Evolutionary conservation across 1,139 yeast genomes (phyloP).

Genomic region (Yamadazyma spencermartinsiae): DNA sequence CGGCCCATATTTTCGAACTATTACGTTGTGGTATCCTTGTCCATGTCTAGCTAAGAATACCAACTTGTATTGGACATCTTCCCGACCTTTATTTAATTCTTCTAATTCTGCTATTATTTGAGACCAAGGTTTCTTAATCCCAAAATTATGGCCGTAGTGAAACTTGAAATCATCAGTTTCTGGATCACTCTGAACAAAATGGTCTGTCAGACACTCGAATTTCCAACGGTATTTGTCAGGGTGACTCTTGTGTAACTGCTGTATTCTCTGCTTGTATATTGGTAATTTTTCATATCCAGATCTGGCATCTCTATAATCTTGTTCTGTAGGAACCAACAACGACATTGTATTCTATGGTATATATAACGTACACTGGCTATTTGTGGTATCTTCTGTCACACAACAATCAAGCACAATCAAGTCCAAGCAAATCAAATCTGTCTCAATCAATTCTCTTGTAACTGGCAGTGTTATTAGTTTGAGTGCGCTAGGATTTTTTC

Average conservation of each 20-base stretch:
- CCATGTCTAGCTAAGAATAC: slow-evolving; percentile 74
- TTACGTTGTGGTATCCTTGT: slow-evolving; percentile 73
- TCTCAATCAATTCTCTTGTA: too few relatives aligned
- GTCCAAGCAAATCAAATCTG: too few relatives aligned
- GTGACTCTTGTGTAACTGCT: slow-evolving; percentile 23
- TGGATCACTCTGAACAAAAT: slow-evolving; percentile 50
- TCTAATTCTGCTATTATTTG: slow-evolving; percentile 34
- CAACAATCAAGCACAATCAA: too few relatives aligned
- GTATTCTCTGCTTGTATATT: slow-evolving; percentile 10
- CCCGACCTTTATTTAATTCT: slow-evolving; percentile 31
- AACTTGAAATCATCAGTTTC: slow-evolving; percentile 50
- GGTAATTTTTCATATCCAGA: slow-evolving; percentile 18
- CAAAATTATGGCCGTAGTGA: slow-evolving; percentile 52
- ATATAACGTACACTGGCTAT: too few relatives aligned
- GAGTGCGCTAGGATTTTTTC: too few relatives aligned
- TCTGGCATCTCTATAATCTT: slow-evolving; percentile 41
- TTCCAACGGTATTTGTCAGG: slow-evolving; percentile 32
- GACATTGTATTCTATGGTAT: slow-evolving; percentile 27
- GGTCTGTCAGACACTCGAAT: slow-evolving; percentile 48
- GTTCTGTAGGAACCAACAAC: slow-evolving; percentile 30
- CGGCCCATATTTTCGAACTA: slow-evolving; percentile 56
- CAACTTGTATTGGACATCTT: slow-evolving; percentile 50
- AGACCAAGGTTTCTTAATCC: slow-evolving; percentile 51
- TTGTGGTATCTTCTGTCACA: too few relatives aligned
- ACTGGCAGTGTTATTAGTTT: too few relatives aligned